Conservation (phyloP, 441 rosid species). For the Erodium texanum region DNA sequence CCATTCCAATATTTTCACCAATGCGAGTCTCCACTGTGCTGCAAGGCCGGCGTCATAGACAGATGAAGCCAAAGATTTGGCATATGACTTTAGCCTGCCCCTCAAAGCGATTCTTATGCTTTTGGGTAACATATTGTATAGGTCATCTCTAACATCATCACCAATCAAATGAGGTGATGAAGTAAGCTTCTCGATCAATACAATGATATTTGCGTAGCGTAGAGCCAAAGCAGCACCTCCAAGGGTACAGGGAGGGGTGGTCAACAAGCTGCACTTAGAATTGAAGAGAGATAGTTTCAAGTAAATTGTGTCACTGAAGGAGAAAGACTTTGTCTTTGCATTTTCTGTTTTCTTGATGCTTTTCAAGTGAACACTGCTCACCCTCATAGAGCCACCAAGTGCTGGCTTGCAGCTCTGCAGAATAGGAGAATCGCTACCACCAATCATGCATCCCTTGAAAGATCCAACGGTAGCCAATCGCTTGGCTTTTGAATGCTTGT, state of each 20-base stretch:
- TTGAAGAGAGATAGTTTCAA: constrained; percentile 28
- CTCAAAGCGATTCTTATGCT: constrained; percentile 34
- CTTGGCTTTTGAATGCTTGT: constrained; percentile 25
- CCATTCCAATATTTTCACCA: constrained; percentile 43
- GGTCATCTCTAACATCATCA: constrained; percentile 38
- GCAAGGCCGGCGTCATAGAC: constrained; percentile 33
- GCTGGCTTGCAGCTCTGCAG: constrained; percentile 26
- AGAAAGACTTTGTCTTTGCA: constrained; percentile 14
- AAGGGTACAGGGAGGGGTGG: constrained; percentile 41
- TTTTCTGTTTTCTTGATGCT: constrained; percentile 20
- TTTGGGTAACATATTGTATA: constrained; percentile 47
- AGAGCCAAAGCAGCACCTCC: constrained; percentile 52
- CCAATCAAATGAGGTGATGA: constrained; percentile 41
- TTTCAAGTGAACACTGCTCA: constrained; percentile 17
- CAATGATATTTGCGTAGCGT: constrained; percentile 46
- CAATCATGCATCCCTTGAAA: constrained; percentile 36
- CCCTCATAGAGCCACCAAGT: constrained; percentile 32
- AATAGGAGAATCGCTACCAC: constrained; percentile 32
- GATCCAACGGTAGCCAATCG: constrained; percentile 28
- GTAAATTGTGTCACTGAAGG: constrained; percentile 24
- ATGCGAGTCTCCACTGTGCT: constrained; percentile 36
- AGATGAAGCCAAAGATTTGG: constrained; percentile 24
- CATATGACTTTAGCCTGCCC: constrained; percentile 29
- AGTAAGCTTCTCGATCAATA: constrained; percentile 45
- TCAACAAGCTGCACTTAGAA: constrained; percentile 27